Conservation (phyloP, 768 basidiomycete species). For the Tulasnella sp. region DNA sequence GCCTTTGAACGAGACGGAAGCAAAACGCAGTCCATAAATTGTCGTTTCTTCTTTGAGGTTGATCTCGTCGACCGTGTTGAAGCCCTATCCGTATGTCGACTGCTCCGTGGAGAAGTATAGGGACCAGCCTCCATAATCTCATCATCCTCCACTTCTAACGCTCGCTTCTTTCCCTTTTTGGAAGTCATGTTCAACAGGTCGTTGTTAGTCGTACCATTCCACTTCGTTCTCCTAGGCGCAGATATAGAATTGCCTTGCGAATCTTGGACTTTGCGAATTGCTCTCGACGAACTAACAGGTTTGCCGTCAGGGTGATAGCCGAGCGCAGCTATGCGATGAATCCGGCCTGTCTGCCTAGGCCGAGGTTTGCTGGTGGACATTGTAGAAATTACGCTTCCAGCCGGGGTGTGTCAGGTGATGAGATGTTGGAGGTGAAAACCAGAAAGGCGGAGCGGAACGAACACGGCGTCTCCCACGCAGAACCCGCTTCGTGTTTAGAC, state of each 20-base stretch:
- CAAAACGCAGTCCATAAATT: not conserved
- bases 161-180: not conserved
- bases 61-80: not conserved
- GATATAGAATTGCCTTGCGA: not conserved
- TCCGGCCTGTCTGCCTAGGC: not conserved
- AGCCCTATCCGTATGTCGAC: not conserved
- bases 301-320: not conserved
- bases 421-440: not conserved
- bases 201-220: not conserved
- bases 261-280: not conserved
- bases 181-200: not conserved
- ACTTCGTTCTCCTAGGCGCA: not conserved
- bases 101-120: not conserved
- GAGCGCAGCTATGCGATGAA: not conserved
- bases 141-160: not conserved
- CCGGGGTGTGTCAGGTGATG: not conserved
- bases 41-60: not conserved
- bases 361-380: not conserved
- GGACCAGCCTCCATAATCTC: not conserved
- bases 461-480: not conserved
- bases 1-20: not conserved
- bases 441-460: not conserved
- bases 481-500: not conserved
- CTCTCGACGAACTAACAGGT: not conserved
- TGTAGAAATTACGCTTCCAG: too few species aligned